Base-by-base conservation (phyloP, 1,139 yeast species). In the Taphrina confusa region DNA sequence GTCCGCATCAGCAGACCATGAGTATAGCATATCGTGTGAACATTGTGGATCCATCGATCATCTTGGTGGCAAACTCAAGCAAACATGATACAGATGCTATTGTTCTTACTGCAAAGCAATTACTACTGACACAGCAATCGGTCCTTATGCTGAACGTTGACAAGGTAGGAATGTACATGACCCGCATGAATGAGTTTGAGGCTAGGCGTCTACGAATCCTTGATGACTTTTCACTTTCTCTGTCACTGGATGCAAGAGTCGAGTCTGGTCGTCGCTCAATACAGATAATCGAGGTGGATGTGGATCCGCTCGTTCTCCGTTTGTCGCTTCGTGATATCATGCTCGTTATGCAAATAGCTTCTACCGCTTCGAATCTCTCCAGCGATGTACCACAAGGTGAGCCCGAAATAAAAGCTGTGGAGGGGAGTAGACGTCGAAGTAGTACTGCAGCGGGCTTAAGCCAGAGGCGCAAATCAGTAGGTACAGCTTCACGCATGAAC, bases 261-360 rank as follows among this genome's bases (percentile, higher is more conserved):
- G 82, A 94, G 0, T 80, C 83, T 1, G 71, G 76, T 0, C 78
- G 80, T 0, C 80, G 80, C 12, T 78, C 80, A 57, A 70, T 88
- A 60, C 84, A 95, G 0, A 77, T 79, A 34, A 78, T 90, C 28
- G 85, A 84, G 62, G 79, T 87, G 3, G 81, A 90, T 0, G 77
- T 92, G 37, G 97, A 92, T 63, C 95, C 95, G 0, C 72, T 94
- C 45, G 76, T 91, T 36, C 71, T 92, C 70, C 80, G 97, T 65
- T 80, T 94, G 16, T 90, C 97, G 0, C 74, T 92, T 60, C 79
- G 96, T 65, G 99, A 94, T 75, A 87, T 94, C 47, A 75, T 89
- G 52, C 77, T 94, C 57, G 97, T 96, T 0, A 71, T 86, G 67
- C 76, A 79, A 14, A 87, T 92, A 37, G 79, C 90, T 66, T 82